Evolutionary conservation across 768 basidiomycete species (phyloP).

Genomic region (Sporobolomyces roseus): DNA sequence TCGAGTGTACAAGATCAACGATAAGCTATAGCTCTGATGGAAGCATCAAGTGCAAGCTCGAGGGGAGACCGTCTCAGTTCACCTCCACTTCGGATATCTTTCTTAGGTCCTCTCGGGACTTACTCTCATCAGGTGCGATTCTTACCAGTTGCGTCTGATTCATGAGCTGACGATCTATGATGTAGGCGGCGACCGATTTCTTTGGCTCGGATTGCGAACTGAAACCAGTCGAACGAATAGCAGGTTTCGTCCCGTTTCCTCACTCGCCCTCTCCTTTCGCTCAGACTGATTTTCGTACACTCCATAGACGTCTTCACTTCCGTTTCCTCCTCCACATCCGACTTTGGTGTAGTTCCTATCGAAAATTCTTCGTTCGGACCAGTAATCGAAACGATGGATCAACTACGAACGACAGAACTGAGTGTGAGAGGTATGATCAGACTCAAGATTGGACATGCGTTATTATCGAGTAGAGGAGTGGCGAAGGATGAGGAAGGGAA

Average conservation of each 20-base stretch:
- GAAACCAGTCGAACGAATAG: conserved; percentile 34
- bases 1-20: too few species aligned
- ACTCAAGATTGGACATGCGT: conserved; percentile 43
- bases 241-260: conserved; percentile 23
- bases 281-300: not conserved
- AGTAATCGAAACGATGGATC: conserved; percentile 38
- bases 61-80: too few species aligned
- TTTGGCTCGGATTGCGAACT: conserved; percentile 29
- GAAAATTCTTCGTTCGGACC: conserved; percentile 44
- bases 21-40: too few species aligned
- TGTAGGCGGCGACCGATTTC: conserved; percentile 38
- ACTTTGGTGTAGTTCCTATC: conserved; percentile 41
- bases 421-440: conserved; percentile 22
- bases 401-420: conserved; percentile 30
- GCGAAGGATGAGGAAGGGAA: not conserved
- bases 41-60: too few species aligned
- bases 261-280: not conserved
- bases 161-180: too few species aligned
- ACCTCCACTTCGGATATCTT: conserved; percentile 30
- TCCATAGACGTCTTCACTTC: conserved; percentile 39
- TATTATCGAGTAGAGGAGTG: conserved; percentile 15
- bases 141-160: too few species aligned
- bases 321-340: not conserved
- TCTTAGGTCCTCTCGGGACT: conserved; percentile 44
- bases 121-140: conserved; percentile 43